These are phyloP conservation scores for Geotrichum ghanense DNA, from an alignment of 805 yeast genomes.

Conservation along the genomic window DNA sequence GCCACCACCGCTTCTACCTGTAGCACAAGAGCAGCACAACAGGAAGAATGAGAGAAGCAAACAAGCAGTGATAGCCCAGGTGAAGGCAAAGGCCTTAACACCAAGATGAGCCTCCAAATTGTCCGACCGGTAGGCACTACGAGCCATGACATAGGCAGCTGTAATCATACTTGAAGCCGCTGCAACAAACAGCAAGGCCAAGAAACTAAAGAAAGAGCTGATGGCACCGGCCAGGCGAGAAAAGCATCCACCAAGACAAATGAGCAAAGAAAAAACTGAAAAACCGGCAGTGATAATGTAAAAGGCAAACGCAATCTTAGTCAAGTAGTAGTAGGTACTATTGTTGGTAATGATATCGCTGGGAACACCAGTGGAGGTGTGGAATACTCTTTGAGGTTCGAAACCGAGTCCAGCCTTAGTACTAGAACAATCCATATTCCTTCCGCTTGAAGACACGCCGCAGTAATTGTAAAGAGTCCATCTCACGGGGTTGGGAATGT, in stretches of 20 bases:
- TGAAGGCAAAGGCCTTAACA: constrained; percentile 37
- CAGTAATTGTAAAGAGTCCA: constrained; percentile 77
- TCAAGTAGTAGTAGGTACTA: constrained; percentile 48
- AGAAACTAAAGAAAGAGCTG: constrained; percentile 16
- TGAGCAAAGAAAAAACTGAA: constrained; percentile 36
- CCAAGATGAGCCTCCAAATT: constrained; percentile 12
- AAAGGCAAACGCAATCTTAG: constrained; percentile 61
- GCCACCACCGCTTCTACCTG: neutral
- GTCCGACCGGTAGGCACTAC: constrained; percentile 41
- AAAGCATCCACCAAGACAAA: constrained; percentile 17
- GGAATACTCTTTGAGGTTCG: constrained; percentile 70
- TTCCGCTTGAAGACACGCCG: constrained; percentile 34
- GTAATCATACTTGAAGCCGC: constrained; percentile 58
- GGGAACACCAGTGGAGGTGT: constrained; percentile 43
- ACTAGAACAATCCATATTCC: constrained; percentile 38
- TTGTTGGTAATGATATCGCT: constrained; percentile 35
- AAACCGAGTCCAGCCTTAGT: constrained; percentile 71
- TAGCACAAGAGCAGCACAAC: neutral
- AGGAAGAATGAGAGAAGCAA: constrained; percentile 19
- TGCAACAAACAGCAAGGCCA: constrained; percentile 20
- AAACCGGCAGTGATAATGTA: constrained; percentile 46
- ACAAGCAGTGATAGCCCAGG: constrained; percentile 45
- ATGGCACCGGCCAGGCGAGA: constrained; percentile 19
- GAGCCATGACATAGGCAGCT: constrained; percentile 61
- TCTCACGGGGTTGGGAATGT: constrained; percentile 35